Conservation (phyloP, 2,329 filamentous ascomycete species). For the Trichoderma sp. region DNA sequence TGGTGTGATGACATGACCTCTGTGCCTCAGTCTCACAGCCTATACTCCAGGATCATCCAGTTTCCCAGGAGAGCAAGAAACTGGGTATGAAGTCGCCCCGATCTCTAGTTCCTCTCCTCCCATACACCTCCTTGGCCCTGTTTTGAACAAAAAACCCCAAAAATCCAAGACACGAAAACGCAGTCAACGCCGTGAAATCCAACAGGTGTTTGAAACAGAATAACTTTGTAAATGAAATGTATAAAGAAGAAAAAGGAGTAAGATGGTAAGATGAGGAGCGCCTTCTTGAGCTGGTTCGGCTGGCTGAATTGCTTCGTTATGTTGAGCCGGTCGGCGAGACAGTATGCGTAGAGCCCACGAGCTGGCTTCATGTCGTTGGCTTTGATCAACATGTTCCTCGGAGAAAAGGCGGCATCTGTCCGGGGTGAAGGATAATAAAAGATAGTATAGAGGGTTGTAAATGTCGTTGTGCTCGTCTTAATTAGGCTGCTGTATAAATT, state of each 20-base stretch:
- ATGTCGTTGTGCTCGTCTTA: slow-evolving; percentile 20
- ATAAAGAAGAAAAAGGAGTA: background rate
- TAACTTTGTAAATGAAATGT: background rate
- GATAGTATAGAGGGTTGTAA: background rate
- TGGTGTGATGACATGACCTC: background rate
- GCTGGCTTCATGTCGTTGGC: background rate
- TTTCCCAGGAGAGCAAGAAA: background rate
- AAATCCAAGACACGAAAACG: background rate
- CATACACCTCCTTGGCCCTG: background rate
- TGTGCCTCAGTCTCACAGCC: background rate
- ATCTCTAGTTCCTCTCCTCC: slow-evolving; percentile 11
- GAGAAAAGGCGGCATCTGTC: background rate
- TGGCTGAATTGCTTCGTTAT: background rate
- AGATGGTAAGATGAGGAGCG: slow-evolving; percentile 12
- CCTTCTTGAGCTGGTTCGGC: background rate
- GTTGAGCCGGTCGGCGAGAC: background rate
- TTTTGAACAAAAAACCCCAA: background rate
- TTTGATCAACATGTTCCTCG: background rate
- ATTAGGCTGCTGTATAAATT: slow-evolving; percentile 17
- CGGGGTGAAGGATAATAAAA: background rate
- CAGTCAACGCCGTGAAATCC: slow-evolving; percentile 23
- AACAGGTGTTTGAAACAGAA: slow-evolving; percentile 3
- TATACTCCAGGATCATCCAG: background rate
- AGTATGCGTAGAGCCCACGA: too few relatives aligned
- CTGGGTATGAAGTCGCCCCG: background rate